phyloP scores from a whole-genome alignment of 2,329 filamentous ascomycete species.

The Xylariomycetidae sp. region DNA sequence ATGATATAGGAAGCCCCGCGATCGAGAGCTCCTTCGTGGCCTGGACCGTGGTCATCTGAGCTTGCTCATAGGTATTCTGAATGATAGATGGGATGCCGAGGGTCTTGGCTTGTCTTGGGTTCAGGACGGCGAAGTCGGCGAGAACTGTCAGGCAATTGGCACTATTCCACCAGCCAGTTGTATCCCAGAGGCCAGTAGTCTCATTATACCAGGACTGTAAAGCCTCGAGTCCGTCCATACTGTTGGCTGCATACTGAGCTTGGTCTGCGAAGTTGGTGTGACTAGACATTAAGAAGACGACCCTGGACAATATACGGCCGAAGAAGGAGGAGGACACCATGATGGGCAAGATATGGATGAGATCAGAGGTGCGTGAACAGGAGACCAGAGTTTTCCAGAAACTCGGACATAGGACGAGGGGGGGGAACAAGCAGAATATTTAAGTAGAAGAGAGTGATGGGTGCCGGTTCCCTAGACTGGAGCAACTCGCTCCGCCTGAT shows the following conservation, averaged over 20 bases:
- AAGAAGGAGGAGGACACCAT: slow-evolving; percentile 27
- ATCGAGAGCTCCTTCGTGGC: slow-evolving; percentile 19
- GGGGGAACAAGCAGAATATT: slow-evolving; percentile 3
- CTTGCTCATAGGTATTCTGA: slow-evolving; percentile 26
- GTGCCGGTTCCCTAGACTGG: slow-evolving; percentile 6
- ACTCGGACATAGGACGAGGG: slow-evolving; percentile 5
- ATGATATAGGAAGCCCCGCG: slow-evolving; percentile 21
- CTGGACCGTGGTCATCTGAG: slow-evolving; percentile 23
- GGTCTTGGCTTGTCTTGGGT: slow-evolving; percentile 7
- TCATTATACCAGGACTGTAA: slow-evolving; percentile 51
- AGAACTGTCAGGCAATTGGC: slow-evolving; percentile 54
- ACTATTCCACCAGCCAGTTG: slow-evolving; percentile 58
- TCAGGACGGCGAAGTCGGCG: slow-evolving; percentile 33
- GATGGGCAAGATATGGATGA: slow-evolving; percentile 3
- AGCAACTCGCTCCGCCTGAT: slow-evolving; percentile 8
- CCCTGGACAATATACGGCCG: slow-evolving; percentile 24
- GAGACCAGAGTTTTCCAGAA: slow-evolving; percentile 13
- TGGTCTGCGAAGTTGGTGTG: slow-evolving; percentile 15
- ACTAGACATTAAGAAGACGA: slow-evolving; percentile 26
- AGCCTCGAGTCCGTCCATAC: slow-evolving; percentile 22
- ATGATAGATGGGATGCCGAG: slow-evolving; percentile 23
- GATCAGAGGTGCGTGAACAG: slow-evolving; percentile 3
- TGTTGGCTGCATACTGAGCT: slow-evolving; percentile 20
- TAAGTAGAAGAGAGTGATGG: slow-evolving; percentile 4
- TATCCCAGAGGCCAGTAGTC: slow-evolving; percentile 50